Evolutionary conservation across 1,284 basidiomycete species (phyloP).

Genomic region (Earliella scabrosa): DNA sequence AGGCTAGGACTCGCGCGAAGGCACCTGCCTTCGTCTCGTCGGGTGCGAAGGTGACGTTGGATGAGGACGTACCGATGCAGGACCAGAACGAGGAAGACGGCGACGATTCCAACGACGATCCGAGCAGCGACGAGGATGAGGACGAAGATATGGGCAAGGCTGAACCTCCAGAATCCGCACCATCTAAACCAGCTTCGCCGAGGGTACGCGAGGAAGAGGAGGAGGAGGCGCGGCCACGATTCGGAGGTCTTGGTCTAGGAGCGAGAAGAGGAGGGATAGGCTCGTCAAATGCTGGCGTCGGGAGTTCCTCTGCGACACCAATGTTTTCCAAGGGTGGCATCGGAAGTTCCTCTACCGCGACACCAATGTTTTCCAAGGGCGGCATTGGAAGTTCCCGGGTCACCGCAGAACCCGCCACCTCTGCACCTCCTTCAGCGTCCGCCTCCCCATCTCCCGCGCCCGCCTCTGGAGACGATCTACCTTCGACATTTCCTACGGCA

Average conservation of each 20-base stretch:
- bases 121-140: slow-evolving; percentile 35
- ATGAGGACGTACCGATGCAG: slow-evolving; percentile 34
- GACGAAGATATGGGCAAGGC: slow-evolving; percentile 31
- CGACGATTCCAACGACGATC: slow-evolving; percentile 34
- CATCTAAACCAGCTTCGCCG: slow-evolving; percentile 56
- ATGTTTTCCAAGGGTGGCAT: slow-evolving; percentile 48
- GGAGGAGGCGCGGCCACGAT: slow-evolving; percentile 45
- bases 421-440: slow-evolving; percentile 10
- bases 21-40: slow-evolving; percentile 78
- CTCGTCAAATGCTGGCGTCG: slow-evolving; percentile 33
- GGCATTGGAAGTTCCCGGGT: slow-evolving; percentile 49
- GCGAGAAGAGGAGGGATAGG: slow-evolving; percentile 41
- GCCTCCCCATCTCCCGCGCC: slow-evolving; percentile 38
- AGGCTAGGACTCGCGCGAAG: slow-evolving; percentile 73
- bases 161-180: slow-evolving; percentile 38
- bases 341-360: slow-evolving; percentile 38
- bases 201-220: slow-evolving; percentile 53
- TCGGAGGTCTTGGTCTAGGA: slow-evolving; percentile 48
- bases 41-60: slow-evolving; percentile 48
- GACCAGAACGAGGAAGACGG: slow-evolving; percentile 38
- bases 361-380: slow-evolving; percentile 42
- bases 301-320: slow-evolving; percentile 19
- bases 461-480: slow-evolving; percentile 27
- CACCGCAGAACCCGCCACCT: slow-evolving; percentile 31
- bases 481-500: slow-evolving; percentile 50